Percentiles rank a stretch among this genome's conserved stretches.
Conservation (phyloP, 2,329 filamentous ascomycete genomes). For the Trichoderma semiorbis region DNA sequence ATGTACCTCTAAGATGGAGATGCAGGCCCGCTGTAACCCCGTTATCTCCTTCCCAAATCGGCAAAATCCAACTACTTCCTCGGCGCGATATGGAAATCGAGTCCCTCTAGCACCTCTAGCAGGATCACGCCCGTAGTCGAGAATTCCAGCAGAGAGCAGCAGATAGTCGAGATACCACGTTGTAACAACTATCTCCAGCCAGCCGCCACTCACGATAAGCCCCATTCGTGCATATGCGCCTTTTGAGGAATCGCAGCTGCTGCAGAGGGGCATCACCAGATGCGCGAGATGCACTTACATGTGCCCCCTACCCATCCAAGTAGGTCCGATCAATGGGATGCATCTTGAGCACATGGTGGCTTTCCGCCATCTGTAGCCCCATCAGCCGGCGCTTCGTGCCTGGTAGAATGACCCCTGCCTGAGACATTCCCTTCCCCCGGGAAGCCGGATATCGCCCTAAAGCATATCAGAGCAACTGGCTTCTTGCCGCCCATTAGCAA, state of each 20-base stretch:
- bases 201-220: not conserved
- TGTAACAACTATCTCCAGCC: not conserved
- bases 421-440: not conserved
- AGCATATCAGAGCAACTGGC: not conserved
- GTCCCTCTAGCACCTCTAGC: not conserved
- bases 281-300: not conserved
- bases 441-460: not conserved
- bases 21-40: not conserved
- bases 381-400: not conserved
- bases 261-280: not conserved
- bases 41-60: not conserved
- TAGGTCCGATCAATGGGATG: not conserved
- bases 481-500: constrained; percentile 9
- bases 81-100: not conserved
- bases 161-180: not conserved
- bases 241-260: not conserved
- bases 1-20: not conserved
- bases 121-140: constrained; percentile 1
- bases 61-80: not conserved
- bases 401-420: not conserved
- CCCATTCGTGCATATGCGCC: not conserved
- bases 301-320: not conserved
- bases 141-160: not conserved
- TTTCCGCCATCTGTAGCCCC: not conserved
- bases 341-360: not conserved